phyloP scores from a whole-genome alignment of 148 eudicot species.

The Spergularia bocconei region DNA sequence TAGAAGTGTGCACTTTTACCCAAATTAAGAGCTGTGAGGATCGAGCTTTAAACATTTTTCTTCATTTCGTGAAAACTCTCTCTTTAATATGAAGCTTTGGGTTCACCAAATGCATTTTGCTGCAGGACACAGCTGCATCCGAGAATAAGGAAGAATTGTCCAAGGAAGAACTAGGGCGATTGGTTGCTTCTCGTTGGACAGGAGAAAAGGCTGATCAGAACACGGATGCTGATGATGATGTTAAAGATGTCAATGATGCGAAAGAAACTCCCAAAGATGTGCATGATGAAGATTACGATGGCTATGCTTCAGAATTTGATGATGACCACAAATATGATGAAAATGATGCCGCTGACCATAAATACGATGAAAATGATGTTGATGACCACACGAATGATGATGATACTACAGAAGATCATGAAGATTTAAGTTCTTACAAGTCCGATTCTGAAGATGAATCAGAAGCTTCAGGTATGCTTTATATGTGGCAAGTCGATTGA shows the following conservation, averaged over 20 bases:
- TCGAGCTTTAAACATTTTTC: neutral
- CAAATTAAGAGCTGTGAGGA: neutral
- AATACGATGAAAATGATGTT: constrained; percentile 43
- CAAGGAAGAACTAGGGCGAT: constrained; percentile 90
- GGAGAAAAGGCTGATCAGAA: constrained; percentile 60
- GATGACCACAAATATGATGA: constrained; percentile 61
- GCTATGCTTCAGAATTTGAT: constrained; percentile 66
- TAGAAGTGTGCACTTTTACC: neutral
- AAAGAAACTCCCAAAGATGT: constrained; percentile 46
- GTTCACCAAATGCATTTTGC: constrained; percentile 17
- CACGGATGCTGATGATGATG: constrained; percentile 37
- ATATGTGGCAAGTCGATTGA: neutral
- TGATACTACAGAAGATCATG: constrained; percentile 44
- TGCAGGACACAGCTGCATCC: constrained; percentile 46
- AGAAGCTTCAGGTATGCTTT: constrained; percentile 49
- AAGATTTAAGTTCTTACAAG: constrained; percentile 50
- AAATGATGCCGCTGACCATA: constrained; percentile 49
- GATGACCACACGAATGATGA: constrained; percentile 54
- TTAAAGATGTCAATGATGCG: constrained; percentile 32
- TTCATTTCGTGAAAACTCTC: neutral
- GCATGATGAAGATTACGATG: constrained; percentile 63
- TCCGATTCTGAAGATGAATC: constrained; percentile 70
- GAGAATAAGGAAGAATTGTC: constrained; percentile 65
- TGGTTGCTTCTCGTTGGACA: constrained; percentile 95
- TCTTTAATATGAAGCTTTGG: constrained; percentile 4